Evolutionary conservation across 163 green algal species (phyloP).

Genomic region (Scenedesmus sp.): DNA sequence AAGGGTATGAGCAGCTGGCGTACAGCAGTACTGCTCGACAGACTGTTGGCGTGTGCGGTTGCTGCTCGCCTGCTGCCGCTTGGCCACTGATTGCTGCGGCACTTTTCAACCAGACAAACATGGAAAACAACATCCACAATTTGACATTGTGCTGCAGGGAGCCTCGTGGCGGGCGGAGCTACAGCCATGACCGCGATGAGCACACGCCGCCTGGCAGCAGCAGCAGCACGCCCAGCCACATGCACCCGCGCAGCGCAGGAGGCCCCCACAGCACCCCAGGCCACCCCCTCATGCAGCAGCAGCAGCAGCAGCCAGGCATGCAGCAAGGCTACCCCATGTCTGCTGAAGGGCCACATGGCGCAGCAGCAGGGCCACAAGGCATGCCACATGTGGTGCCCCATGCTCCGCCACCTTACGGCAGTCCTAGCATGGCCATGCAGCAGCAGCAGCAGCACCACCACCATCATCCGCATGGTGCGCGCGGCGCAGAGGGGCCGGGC

Average conservation of each 20-base stretch:
- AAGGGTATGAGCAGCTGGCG: too few species aligned
- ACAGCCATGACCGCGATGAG: slow-evolving; percentile 3
- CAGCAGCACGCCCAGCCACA: background rate
- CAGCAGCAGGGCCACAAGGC: background rate
- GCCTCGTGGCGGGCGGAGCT: background rate
- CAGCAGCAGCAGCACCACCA: background rate
- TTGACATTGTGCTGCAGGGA: background rate
- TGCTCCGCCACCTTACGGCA: background rate
- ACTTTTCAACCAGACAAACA: background rate
- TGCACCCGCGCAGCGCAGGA: background rate
- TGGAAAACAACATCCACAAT: too few species aligned
- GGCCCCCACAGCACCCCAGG: background rate
- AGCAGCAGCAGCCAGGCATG: slow-evolving; percentile 3
- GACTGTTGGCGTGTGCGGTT: background rate
- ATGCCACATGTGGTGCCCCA: background rate
- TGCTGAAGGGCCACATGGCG: background rate
- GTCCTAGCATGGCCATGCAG: background rate
- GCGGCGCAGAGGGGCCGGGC: background rate
- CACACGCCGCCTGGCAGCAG: background rate
- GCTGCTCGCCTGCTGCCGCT: background rate
- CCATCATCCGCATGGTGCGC: background rate
- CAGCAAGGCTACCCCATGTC: background rate
- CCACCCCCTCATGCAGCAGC: background rate
- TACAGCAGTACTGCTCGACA: too few species aligned
- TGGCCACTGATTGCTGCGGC: background rate